Evolutionary conservation across 129 eudicot genomes (phyloP).

Genomic region (Apium graveolens): DNA sequence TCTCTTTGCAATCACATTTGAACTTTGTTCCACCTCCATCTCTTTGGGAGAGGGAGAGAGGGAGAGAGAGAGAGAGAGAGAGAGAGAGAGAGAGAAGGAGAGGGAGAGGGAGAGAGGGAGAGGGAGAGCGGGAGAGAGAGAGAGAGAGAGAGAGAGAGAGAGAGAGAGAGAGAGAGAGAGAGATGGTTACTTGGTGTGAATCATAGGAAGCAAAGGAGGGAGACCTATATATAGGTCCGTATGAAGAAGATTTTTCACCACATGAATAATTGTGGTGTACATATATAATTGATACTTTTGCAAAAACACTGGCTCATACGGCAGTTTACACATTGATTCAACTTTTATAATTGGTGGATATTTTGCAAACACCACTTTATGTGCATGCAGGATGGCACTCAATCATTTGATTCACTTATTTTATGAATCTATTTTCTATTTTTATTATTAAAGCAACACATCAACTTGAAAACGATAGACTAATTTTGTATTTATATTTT

Average conservation of each 20-base stretch:
- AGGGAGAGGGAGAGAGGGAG: background rate
- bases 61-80: background rate
- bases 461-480: background rate
- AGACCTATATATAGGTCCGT: background rate
- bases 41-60: background rate
- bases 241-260: background rate
- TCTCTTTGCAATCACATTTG: constrained; percentile 17
- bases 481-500: background rate
- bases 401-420: background rate
- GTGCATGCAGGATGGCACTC: constrained; percentile 12
- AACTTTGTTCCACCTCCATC: constrained; percentile 17
- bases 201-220: background rate
- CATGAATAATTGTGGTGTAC: background rate
- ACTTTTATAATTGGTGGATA: constrained; percentile 3
- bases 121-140: background rate
- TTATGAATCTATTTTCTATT: background rate
- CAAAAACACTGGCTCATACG: background rate
- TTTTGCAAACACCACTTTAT: background rate
- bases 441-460: background rate
- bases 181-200: background rate
- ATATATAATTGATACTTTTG: constrained; percentile 1
- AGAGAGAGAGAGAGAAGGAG: background rate
- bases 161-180: background rate
- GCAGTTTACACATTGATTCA: background rate
- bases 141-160: background rate